These are phyloP conservation scores for Venturia pyrina DNA, from an alignment of 2,329 filamentous ascomycete genomes.

Conservation along the genomic window DNA sequence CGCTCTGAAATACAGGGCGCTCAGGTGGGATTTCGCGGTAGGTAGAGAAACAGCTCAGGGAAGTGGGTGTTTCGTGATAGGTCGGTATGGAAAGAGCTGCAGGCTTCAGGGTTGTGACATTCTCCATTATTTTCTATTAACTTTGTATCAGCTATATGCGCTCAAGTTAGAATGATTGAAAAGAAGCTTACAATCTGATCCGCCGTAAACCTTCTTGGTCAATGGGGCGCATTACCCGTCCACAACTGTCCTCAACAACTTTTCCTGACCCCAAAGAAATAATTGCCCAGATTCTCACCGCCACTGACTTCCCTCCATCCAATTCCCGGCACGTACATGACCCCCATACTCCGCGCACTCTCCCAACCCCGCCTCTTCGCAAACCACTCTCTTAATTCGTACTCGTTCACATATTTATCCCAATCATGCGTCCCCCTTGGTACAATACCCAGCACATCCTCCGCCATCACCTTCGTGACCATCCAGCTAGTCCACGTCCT, in stretches of 20 bases:
- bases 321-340: slow-evolving; percentile 79
- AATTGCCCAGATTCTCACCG: slow-evolving; percentile 83
- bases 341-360: slow-evolving; percentile 58
- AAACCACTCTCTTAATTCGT: slow-evolving; percentile 53
- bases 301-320: slow-evolving; percentile 80
- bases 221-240: too few relatives aligned
- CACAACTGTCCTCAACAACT: background rate
- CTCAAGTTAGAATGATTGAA: too few relatives aligned
- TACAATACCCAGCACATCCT: slow-evolving; percentile 79
- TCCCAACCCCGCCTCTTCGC: slow-evolving; percentile 44
- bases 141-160: too few relatives aligned
- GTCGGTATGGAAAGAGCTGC: too few relatives aligned
- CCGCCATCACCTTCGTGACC: slow-evolving; percentile 84
- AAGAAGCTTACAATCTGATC: too few relatives aligned
- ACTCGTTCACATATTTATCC: slow-evolving; percentile 86
- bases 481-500: slow-evolving; percentile 82
- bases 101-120: too few relatives aligned
- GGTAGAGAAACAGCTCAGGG: too few relatives aligned
- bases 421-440: slow-evolving; percentile 92
- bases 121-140: too few relatives aligned
- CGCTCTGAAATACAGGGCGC: too few relatives aligned
- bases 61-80: too few relatives aligned
- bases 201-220: too few relatives aligned
- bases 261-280: slow-evolving; percentile 75
- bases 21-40: too few relatives aligned